Conservation (phyloP, 2,329 filamentous ascomycete genomes). For the Tothia fuscella region DNA sequence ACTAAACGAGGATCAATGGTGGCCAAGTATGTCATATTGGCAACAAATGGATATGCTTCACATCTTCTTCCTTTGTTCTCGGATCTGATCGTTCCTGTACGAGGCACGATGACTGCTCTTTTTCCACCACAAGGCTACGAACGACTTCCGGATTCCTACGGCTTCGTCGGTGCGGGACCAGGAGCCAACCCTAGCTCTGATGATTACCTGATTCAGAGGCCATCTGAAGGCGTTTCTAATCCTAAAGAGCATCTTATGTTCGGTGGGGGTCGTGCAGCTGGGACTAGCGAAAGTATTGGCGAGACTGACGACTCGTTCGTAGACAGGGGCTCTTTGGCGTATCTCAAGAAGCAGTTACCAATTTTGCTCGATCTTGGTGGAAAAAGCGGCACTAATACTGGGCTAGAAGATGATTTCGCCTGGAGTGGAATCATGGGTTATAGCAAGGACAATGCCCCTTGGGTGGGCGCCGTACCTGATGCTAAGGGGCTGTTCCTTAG, state of each 20-base stretch:
- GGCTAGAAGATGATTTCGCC: conserved; percentile 35
- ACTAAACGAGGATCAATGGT: conserved; percentile 58
- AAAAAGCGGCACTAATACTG: conserved; percentile 25
- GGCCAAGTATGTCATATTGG: conserved; percentile 56
- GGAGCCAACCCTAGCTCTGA: conserved; percentile 30
- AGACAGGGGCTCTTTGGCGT: conserved; percentile 43
- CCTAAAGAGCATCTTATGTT: conserved; percentile 51
- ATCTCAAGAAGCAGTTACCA: conserved; percentile 38
- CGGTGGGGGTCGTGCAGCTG: conserved; percentile 53
- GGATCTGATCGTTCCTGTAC: conserved; percentile 62
- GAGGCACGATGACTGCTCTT: conserved; percentile 61
- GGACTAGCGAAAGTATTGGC: conserved; percentile 34
- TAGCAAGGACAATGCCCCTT: conserved; percentile 54
- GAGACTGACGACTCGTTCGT: conserved; percentile 48
- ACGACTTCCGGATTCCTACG: conserved; percentile 46
- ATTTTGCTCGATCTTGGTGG: conserved; percentile 24
- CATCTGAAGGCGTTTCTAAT: conserved; percentile 30
- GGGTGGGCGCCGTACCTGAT: conserved; percentile 59
- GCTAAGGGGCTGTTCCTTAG: conserved; percentile 48
- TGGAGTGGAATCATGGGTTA: conserved; percentile 80
- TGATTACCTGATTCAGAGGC: conserved; percentile 64
- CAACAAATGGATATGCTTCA: conserved; percentile 77
- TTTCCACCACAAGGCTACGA: conserved; percentile 39
- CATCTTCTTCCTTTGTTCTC: conserved; percentile 57
- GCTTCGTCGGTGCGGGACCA: conserved; percentile 40